Evolutionary conservation across 2,329 filamentous ascomycete genomes (phyloP), one percentile per base, ranked within the genome.

Genomic region (Alternaria hordeiaustralica): DNA sequence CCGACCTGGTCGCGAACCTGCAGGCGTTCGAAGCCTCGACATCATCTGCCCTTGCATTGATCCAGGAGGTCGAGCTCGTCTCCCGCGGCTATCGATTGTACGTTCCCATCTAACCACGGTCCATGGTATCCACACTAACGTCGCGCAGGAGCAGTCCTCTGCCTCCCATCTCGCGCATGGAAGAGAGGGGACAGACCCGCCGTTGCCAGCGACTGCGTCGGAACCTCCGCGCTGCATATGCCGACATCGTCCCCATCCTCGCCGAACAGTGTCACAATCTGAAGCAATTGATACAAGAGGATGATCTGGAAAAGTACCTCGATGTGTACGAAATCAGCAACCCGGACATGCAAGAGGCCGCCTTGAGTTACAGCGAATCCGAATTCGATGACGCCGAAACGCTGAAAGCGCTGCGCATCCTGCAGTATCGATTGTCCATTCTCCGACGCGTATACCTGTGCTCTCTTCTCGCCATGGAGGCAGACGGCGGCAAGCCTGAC

Each of bases 11-110:
- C 49, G 84, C 87, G 50, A 90, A 89, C 73, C 89, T 93, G 43
- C 93, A 96, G 75, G 89, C 90, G 54, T 93, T 96, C 71, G 94
- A 97, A 79, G 88, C 90, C 44, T 90, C 90, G 21, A 89, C 88
- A 44, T 89, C 90, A 43, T 91, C 92, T 30, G 91, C 92, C 3
- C 84, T 97, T 59, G 89, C 91, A 41, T 87, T 97, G 64, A 90
- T 97, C 66, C 94, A 97, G 78, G 94, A 97, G 81, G 94, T 97
- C n/a, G 94, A 97, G 82, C 86, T 97, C 30, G 94, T 97, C 25
- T 96, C 94, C 28, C 89, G 94, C 71, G 94, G 94, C 21, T 97
- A 97, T 79, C 87, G 92, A 81, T 85, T 97, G 89, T 93, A 81
- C 79, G 89, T 82, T 53, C 49, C 33, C 41, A 47, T 53, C 25